Percentiles rank a stretch among this genome's conserved stretches.
These are phyloP conservation scores for Yamadazyma diospyri DNA, from an alignment of 1,139 yeast species.

Conservation along the genomic window DNA sequence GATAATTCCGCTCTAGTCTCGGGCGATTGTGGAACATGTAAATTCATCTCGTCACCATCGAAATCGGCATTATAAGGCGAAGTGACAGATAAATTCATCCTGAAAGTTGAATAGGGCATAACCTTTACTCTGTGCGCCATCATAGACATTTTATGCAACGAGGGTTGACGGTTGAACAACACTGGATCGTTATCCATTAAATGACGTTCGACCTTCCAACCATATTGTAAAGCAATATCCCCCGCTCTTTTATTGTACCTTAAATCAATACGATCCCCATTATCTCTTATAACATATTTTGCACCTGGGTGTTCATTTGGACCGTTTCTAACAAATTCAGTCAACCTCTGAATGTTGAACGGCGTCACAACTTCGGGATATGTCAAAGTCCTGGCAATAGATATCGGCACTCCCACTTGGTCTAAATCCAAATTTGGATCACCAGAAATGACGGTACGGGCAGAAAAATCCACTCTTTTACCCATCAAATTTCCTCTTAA, in stretches of 20 bases:
- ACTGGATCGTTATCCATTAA: conserved; percentile 97
- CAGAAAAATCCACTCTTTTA: conserved; percentile 98
- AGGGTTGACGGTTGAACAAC: conserved; percentile 97
- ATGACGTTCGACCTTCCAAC: conserved; percentile 99
- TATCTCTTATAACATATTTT: conserved; percentile 94
- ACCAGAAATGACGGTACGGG: conserved; percentile 98
- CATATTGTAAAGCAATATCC: conserved; percentile 94
- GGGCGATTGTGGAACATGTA: conserved; percentile 98
- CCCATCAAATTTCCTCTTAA: conserved; percentile 99
- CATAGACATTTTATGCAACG: conserved; percentile 99
- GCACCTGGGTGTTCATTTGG: conserved; percentile 99
- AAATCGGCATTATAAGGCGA: conserved; percentile 99
- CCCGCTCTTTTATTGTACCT: conserved; percentile 98
- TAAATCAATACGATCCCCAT: conserved; percentile 97
- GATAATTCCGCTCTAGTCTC: conserved; percentile 96
- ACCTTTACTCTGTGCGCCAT: conserved; percentile 99
- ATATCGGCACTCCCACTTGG: conserved; percentile 97
- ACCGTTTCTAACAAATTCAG: conserved; percentile 93
- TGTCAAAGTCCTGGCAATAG: conserved; percentile 91
- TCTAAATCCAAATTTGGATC: conserved; percentile 97
- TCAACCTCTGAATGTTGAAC: conserved; percentile 87
- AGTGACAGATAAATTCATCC: conserved; percentile 93
- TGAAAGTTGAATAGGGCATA: conserved; percentile 97
- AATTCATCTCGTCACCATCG: conserved; percentile 99
- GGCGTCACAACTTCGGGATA: conserved; percentile 99